Conservation (phyloP, 169 alveolate genomes). For the Eimeria tenella region DNA sequence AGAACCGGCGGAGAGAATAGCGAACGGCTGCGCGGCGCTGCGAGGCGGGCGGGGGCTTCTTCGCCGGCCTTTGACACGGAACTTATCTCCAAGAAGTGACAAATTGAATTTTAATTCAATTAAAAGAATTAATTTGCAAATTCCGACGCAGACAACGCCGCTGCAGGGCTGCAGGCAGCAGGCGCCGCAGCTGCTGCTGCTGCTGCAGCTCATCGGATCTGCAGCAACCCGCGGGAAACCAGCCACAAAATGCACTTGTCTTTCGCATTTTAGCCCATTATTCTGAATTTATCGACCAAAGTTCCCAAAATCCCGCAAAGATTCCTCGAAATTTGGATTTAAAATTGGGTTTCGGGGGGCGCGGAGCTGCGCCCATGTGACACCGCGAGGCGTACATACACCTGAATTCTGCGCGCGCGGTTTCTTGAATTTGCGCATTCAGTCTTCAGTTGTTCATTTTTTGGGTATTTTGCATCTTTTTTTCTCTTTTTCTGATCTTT, state of each 20-base stretch:
- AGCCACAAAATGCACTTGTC: background rate
- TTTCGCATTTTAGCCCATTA: background rate
- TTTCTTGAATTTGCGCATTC: background rate
- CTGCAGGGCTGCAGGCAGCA: background rate
- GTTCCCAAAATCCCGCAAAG: no score
- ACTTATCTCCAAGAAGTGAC: background rate
- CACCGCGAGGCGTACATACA: background rate
- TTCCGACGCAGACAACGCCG: background rate
- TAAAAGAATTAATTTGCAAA: background rate
- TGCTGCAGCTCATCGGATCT: background rate
- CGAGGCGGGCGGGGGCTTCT: background rate
- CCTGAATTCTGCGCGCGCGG: background rate
- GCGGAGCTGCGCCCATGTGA: no score
- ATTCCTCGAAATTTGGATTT: no score
- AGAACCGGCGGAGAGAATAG: background rate
- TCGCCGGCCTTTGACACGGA: background rate
- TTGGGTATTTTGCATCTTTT: background rate
- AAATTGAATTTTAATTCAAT: background rate
- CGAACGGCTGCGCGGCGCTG: no score
- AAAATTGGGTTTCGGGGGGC: no score
- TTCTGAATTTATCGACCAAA: no score
- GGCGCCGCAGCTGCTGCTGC: background rate
- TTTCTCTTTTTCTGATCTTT: background rate
- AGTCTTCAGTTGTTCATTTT: background rate
- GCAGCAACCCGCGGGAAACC: background rate